Conservation (phyloP, 2,329 filamentous ascomycete species). For the Neurospora crassa region DNA sequence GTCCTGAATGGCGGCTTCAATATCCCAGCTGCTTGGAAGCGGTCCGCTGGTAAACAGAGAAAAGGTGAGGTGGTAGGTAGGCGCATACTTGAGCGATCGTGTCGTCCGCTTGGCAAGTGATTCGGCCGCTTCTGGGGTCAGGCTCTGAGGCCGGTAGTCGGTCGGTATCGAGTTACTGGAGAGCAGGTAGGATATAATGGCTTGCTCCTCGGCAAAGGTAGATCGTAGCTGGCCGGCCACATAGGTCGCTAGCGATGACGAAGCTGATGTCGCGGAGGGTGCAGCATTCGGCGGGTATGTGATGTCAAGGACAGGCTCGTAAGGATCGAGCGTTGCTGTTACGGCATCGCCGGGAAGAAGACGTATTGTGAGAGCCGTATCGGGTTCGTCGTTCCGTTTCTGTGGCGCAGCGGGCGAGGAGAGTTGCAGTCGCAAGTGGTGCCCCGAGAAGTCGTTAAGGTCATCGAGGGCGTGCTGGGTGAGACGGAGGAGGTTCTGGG, state of each 20-base stretch:
- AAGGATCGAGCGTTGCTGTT: slow-evolving; percentile 56
- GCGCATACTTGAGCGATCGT: slow-evolving; percentile 79
- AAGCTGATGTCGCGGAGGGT: slow-evolving; percentile 56
- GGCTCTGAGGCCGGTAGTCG: slow-evolving; percentile 33
- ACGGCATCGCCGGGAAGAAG: slow-evolving; percentile 55
- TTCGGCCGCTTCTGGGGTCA: slow-evolving; percentile 43
- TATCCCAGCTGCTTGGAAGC: slow-evolving; percentile 79
- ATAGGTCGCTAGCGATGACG: slow-evolving; percentile 65
- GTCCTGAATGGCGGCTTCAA: slow-evolving; percentile 68
- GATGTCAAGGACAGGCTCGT: slow-evolving; percentile 64
- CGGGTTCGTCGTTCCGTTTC: slow-evolving; percentile 34
- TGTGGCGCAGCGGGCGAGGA: slow-evolving; percentile 27
- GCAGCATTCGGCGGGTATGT: slow-evolving; percentile 63
- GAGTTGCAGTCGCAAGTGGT: slow-evolving; percentile 67
- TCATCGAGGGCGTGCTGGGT: slow-evolving; percentile 82
- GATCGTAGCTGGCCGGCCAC: slow-evolving; percentile 69
- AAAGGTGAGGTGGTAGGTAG: slow-evolving; percentile 92
- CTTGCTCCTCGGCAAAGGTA: slow-evolving; percentile 80
- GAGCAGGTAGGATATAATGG: slow-evolving; percentile 68
- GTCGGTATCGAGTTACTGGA: slow-evolving; percentile 47
- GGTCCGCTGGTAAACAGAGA: slow-evolving; percentile 81
- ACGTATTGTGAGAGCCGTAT: slow-evolving; percentile 59
- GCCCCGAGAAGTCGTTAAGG: slow-evolving; percentile 74
- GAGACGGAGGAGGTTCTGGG: slow-evolving; percentile 63
- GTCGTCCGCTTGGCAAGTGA: slow-evolving; percentile 62